phyloP scores from a whole-genome alignment of 176 grass and related monocot genomes.

The Triticum urartu region DNA sequence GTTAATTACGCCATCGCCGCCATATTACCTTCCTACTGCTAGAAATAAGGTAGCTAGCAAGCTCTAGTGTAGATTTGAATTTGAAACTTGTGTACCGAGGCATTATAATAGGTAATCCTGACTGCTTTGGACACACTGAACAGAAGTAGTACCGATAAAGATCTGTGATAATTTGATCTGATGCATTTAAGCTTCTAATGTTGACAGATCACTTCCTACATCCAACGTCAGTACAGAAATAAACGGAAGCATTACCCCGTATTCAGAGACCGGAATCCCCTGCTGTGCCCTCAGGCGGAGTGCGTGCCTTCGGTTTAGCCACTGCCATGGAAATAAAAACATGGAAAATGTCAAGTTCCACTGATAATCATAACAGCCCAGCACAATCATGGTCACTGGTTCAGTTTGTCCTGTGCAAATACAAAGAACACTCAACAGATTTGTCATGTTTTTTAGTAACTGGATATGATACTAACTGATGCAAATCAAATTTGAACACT shows the following conservation, averaged over 20 bases:
- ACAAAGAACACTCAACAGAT: neutral
- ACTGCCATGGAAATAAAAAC: conserved; percentile 48
- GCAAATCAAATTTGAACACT: conserved; percentile 1
- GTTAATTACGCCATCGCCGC: too few species aligned
- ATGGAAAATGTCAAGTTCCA: neutral
- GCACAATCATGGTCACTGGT: neutral
- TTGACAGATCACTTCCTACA: neutral
- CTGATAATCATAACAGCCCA: neutral
- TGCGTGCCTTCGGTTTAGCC: conserved; percentile 81
- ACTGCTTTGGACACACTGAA: too few species aligned
- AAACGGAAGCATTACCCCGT: conserved; percentile 57
- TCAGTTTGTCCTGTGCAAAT: neutral
- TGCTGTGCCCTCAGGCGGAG: conserved; percentile 78
- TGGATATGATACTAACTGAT: conserved; percentile 24
- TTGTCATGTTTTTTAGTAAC: conserved; percentile 4
- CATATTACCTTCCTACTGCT: too few species aligned
- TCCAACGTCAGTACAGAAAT: neutral
- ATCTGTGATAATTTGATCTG: too few species aligned
- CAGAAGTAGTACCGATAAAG: too few species aligned
- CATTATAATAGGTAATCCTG: too few species aligned
- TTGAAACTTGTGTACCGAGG: too few species aligned
- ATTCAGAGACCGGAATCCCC: conserved; percentile 97
- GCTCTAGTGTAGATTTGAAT: neutral
- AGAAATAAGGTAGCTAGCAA: too few species aligned
- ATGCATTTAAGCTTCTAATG: neutral